These are phyloP conservation scores for Lyophyllum shimeji DNA, from an alignment of 768 basidiomycete species.

Conservation along the genomic window DNA sequence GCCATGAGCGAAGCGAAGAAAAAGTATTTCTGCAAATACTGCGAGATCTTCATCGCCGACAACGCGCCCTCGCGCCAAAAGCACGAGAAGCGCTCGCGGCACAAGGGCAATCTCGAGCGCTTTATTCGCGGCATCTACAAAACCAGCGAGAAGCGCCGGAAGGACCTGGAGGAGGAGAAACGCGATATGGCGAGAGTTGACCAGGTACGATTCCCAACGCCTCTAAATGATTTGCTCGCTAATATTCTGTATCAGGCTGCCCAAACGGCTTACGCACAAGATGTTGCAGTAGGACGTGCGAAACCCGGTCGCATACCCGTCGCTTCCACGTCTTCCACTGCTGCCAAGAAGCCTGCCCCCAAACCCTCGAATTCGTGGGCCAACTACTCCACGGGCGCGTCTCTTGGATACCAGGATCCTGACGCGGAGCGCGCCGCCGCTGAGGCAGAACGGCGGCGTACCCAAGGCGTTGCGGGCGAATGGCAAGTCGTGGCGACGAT, in stretches of 20 bases:
- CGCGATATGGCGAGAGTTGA: conserved; percentile 86
- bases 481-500: conserved; percentile 66
- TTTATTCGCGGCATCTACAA: conserved; percentile 94
- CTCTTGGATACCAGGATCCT: conserved; percentile 78
- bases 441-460: conserved; percentile 56
- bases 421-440: conserved; percentile 66
- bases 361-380: conserved; percentile 68
- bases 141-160: conserved; percentile 83
- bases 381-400: conserved; percentile 87
- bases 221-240: not conserved
- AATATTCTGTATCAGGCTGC: conserved; percentile 54
- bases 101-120: conserved; percentile 92
- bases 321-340: conserved; percentile 31
- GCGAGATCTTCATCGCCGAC: conserved; percentile 95
- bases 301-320: conserved; percentile 34
- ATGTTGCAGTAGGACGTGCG: conserved; percentile 68
- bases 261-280: conserved; percentile 74
- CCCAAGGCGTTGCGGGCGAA: conserved; percentile 71
- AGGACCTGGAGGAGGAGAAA: conserved; percentile 82
- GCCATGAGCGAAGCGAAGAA: conserved; percentile 88
- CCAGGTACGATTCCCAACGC: conserved; percentile 49
- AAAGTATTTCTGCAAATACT: conserved; percentile 95
- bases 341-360: conserved; percentile 38
- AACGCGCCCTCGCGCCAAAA: conserved; percentile 89
- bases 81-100: conserved; percentile 91